These are phyloP conservation scores for Inga laurina DNA, from an alignment of 306 rosid genomes.

Conservation along the genomic window DNA sequence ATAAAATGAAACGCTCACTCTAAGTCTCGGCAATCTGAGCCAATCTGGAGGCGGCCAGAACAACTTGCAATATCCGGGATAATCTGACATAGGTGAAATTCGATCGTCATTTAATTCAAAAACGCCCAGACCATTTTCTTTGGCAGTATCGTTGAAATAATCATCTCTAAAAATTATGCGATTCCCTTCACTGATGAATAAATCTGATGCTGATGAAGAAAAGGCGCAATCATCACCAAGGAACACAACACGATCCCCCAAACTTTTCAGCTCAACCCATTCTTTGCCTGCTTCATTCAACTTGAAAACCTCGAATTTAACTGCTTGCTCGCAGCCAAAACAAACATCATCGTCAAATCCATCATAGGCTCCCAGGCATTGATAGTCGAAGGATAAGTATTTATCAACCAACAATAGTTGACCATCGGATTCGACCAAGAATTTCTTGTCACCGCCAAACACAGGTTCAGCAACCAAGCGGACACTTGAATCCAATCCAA, in stretches of 20 bases:
- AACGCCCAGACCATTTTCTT: conserved; percentile 53
- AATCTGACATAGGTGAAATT: conserved; percentile 51
- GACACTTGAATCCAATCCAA: conserved; percentile 39
- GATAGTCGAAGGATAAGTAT: conserved; percentile 31
- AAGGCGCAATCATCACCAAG: conserved; percentile 79
- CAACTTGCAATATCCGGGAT: conserved; percentile 50
- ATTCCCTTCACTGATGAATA: conserved; percentile 52
- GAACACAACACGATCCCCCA: conserved; percentile 71
- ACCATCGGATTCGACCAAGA: conserved; percentile 63
- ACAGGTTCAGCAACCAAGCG: conserved; percentile 58
- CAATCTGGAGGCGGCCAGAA: conserved; percentile 84
- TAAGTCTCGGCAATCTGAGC: conserved; percentile 33
- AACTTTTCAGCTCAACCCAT: conserved; percentile 57
- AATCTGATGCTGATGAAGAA: conserved; percentile 52
- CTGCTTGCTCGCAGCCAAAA: conserved; percentile 52
- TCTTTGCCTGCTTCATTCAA: conserved; percentile 46
- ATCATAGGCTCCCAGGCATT: not conserved
- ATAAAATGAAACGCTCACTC: conserved; percentile 35
- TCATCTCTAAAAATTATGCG: conserved; percentile 66
- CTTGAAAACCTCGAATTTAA: conserved; percentile 54
- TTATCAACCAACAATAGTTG: conserved; percentile 70
- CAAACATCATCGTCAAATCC: conserved; percentile 24
- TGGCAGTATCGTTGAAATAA: conserved; percentile 27
- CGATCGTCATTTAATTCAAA: conserved; percentile 49
- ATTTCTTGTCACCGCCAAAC: conserved; percentile 91